Evolutionary conservation across 139 green algal genomes (phyloP), one percentile per base, ranked within the genome.

Genomic region (Chlorella vulgaris): DNA sequence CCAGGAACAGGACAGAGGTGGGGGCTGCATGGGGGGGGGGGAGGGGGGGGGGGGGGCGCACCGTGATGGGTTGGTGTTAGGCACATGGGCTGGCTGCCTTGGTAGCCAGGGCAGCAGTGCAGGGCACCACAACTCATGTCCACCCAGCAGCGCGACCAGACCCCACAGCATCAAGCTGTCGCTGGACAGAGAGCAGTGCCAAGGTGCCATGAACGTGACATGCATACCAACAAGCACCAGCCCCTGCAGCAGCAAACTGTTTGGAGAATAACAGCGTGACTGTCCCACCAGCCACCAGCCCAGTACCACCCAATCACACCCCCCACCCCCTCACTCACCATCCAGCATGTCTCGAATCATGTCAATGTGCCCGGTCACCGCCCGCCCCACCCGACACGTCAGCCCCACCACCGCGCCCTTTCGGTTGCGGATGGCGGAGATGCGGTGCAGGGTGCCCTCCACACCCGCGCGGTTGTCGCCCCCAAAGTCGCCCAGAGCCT

Each of bases 311-410:
- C 47, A 58, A 10, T 10, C 47, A 68, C 60, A 33, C 7, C 26
- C 60, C 60, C 60, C 10, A 15, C 21, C 26, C 60, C 18, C 39
- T 10, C 68, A 4, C 77, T 47, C 81, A 86, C 76, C 82, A 19
- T 93, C 86, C 70, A 99, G 85, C 0, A 99, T 87, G 85, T 99
- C 96, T 2, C 89, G 73, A 29, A 99, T 94, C 94, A 99, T 97
- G 84, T 96, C 92, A 7, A 97, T 90, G 82, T 98, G 95, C 39
- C 97, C 96, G 5, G 89, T 94, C 13, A 99, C 93, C 1, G 94
- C 96, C 0, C 96, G 91, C 0, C 96, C 96, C 18, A 98, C 96
- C 24, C 96, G 93, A 81, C 96, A 99, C 0, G 96, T 99, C 69
- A 99, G 91, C 4, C 96, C 96, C 4, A 99, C 92, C 55, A 99